Base-by-base conservation (phyloP, 352 stramenopile genomes). In the Pythium dissimile region DNA sequence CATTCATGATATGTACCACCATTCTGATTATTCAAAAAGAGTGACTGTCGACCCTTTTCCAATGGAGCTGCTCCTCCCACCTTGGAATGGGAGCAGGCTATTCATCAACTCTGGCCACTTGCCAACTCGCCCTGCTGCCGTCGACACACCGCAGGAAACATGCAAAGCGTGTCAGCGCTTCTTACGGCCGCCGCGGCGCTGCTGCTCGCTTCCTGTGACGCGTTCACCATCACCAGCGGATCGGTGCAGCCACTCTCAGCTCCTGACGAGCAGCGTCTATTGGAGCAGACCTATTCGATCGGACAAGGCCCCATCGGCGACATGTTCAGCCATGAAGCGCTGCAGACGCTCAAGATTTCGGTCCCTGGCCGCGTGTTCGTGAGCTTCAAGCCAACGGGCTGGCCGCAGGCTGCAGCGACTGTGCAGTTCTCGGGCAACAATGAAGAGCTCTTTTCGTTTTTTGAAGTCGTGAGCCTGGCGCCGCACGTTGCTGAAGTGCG, bases 311-410 rank as follows among this genome's bases (percentile, higher is more conserved):
- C 42, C n/a, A 18, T 64, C 3, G 56, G 43, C 39, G 43, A 32
- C n/a, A 9, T 64, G 15, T 41, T 64, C 20, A 41, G 46, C 39
- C 34, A 41, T 6, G 47, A 56, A 10, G 23, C 56, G 31, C 21
- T 66, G 3, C 42, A 79, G 60, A 64, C 73, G 48, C 60, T 87
- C 31, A 75, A 82, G 50, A 41, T 87, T 37, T 64, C 71, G 21
- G 45, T 87, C 13, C 77, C 77, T 27, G 74, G 74, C 21, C 72
- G 67, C 51, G 74, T 87, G 15, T 87, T 87, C 39, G 66, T 87
- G 46, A 73, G 79, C 37, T 46, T 50, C 42, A 54, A 53, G n/a
- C 18, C 35, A 9, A 12, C 23, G 38, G 34, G 9, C 16, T 30
- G 26, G 11, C 10, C 34, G 4, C 9, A 16, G 15, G 26, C 42